These are phyloP conservation scores for Cladosporium velox DNA, from an alignment of 2,329 filamentous ascomycete genomes.

Conservation along the genomic window DNA sequence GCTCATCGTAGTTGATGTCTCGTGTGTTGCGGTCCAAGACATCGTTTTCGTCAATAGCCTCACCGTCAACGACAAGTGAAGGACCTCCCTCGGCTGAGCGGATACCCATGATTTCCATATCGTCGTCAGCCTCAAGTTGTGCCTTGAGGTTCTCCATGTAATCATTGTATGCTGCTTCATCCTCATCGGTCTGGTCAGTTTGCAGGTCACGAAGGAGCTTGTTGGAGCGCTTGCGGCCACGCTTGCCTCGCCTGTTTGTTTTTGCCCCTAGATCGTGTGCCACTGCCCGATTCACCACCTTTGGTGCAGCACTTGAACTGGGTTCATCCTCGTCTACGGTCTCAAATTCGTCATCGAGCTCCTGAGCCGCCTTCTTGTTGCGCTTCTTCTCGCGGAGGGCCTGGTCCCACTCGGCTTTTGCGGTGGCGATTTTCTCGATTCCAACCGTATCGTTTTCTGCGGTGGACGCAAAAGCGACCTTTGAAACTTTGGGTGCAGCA, in stretches of 20 bases:
- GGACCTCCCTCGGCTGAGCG: slow-evolving; percentile 25
- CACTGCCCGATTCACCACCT: neutral
- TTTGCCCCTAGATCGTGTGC: slow-evolving; percentile 7
- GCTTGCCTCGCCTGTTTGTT: slow-evolving; percentile 31
- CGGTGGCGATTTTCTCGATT: slow-evolving; percentile 27
- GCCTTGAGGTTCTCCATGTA: slow-evolving; percentile 68
- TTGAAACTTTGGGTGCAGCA: slow-evolving; percentile 23
- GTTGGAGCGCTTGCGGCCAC: slow-evolving; percentile 38
- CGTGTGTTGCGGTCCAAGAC: slow-evolving; percentile 28
- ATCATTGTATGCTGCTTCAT: slow-evolving; percentile 56
- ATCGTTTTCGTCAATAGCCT: slow-evolving; percentile 34
- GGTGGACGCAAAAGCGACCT: slow-evolving; percentile 25
- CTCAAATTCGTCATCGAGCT: slow-evolving; percentile 1
- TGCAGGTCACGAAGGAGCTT: slow-evolving; percentile 30
- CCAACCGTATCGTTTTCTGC: slow-evolving; percentile 15
- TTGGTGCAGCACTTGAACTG: neutral
- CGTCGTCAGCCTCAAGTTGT: slow-evolving; percentile 31
- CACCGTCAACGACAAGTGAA: slow-evolving; percentile 34
- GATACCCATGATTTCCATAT: slow-evolving; percentile 19
- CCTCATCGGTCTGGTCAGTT: slow-evolving; percentile 54
- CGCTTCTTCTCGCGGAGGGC: slow-evolving; percentile 32
- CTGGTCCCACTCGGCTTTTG: slow-evolving; percentile 32
- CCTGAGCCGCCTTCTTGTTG: slow-evolving; percentile 21
- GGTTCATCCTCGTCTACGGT: slow-evolving; percentile 13
- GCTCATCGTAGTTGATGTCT: slow-evolving; percentile 25